A percentile compares a stretch with the other conserved stretches of the same genome.
Conservation (phyloP, 768 basidiomycete genomes). For the Cantharellus anzutake region DNA sequence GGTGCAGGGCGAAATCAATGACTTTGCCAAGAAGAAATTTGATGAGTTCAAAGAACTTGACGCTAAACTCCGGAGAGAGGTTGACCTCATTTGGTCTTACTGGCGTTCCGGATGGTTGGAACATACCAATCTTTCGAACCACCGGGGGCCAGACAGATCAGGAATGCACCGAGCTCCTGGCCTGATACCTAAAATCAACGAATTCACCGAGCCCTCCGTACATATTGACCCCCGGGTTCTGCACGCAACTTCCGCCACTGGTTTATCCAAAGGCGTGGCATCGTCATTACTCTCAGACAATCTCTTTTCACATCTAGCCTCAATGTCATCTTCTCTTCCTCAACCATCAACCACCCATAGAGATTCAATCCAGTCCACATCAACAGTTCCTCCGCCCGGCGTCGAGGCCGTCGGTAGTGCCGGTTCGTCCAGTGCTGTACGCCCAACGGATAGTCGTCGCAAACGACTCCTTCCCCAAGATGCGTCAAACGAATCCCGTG, state of each 20-base stretch:
- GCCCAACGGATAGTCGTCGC: neutral
- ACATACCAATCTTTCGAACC: neutral
- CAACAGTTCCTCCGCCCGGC: neutral
- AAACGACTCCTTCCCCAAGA: neutral
- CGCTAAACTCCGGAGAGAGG: constrained; percentile 31
- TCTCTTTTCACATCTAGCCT: neutral
- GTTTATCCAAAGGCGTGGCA: too few relatives aligned
- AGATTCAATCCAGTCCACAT: neutral
- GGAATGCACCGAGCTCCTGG: neutral
- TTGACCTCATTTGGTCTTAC: constrained; percentile 42
- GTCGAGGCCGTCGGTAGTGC: neutral
- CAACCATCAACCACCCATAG: neutral
- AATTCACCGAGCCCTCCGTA: neutral
- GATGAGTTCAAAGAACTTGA: constrained; percentile 39
- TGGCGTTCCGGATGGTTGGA: constrained; percentile 26
- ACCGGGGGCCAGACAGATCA: neutral
- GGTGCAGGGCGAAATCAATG: constrained; percentile 39
- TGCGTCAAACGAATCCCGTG: neutral
- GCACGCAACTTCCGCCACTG: neutral
- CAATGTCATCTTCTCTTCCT: neutral
- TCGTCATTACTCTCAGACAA: neutral
- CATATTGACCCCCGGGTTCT: neutral
- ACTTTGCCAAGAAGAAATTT: constrained; percentile 33
- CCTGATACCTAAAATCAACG: neutral
- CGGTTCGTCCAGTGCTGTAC: neutral